Percentiles rank a stretch among this genome's conserved stretches.
These are phyloP conservation scores for Diaporthe sp. DNA, from an alignment of 2,329 filamentous ascomycete genomes.

Conservation along the genomic window DNA sequence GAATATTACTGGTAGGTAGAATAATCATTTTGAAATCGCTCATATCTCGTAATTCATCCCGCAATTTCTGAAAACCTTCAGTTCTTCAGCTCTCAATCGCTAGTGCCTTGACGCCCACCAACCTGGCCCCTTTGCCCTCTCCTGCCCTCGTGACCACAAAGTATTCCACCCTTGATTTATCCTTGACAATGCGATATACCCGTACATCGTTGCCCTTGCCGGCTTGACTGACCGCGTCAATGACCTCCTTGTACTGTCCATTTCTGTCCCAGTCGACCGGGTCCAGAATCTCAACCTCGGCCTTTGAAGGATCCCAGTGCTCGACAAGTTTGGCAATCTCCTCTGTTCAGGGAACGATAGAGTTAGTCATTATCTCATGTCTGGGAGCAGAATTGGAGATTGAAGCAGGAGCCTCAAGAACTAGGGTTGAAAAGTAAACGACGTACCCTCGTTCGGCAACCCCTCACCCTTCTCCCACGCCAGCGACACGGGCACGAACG, in stretches of 20 bases:
- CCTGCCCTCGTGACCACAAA: slow-evolving; percentile 78
- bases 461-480: slow-evolving; percentile 66
- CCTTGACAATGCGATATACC: slow-evolving; percentile 78
- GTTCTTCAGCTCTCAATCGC: slow-evolving; percentile 75
- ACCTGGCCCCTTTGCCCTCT: slow-evolving; percentile 65
- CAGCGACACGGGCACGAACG: slow-evolving; percentile 82
- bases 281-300: slow-evolving; percentile 74
- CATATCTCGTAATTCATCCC: background rate
- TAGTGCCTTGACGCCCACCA: slow-evolving; percentile 85
- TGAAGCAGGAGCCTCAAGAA: background rate
- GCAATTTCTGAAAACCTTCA: background rate
- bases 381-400: background rate
- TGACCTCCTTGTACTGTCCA: slow-evolving; percentile 76
- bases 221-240: slow-evolving; percentile 77
- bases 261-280: slow-evolving; percentile 79
- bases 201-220: slow-evolving; percentile 75
- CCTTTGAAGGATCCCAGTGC: slow-evolving; percentile 64
- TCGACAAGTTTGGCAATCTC: slow-evolving; percentile 78
- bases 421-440: slow-evolving; percentile 44
- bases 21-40: background rate
- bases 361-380: slow-evolving; percentile 5
- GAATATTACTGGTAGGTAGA: background rate
- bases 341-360: slow-evolving; percentile 57
- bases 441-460: slow-evolving; percentile 73
- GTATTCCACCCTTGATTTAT: slow-evolving; percentile 78